phyloP scores from a whole-genome alignment of 208 protist species.

The Wallacemonas collosoma region DNA sequence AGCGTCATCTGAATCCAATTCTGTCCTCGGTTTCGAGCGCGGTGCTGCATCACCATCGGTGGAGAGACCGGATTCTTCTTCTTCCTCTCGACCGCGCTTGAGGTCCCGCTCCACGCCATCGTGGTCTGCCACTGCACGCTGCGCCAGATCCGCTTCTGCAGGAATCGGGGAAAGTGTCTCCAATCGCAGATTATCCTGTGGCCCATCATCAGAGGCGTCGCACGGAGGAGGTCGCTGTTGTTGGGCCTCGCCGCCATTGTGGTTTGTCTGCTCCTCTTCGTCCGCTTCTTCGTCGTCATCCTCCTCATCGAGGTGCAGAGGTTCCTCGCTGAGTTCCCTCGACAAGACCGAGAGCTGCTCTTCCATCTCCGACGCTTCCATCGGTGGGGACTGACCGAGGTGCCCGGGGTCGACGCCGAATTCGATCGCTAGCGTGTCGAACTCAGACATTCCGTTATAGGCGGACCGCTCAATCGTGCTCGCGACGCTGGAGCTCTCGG shows the following conservation, averaged over 20 bases:
- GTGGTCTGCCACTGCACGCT: too few relatives aligned
- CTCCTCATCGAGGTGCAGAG: constrained; percentile 3
- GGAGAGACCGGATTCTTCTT: too few relatives aligned
- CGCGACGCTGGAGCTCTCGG: constrained; percentile 64
- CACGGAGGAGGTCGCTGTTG: not conserved
- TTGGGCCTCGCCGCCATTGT: constrained; percentile 2
- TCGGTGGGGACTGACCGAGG: constrained; percentile 11
- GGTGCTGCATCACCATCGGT: too few relatives aligned
- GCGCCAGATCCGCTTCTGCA: constrained; percentile 1
- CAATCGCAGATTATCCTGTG: not conserved
- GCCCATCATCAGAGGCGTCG: too few relatives aligned
- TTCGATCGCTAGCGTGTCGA: constrained; percentile 40
- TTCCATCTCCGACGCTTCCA: constrained; percentile 18
- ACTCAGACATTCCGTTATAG: constrained; percentile 25
- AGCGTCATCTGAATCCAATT: too few relatives aligned
- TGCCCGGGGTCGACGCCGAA: constrained; percentile 46
- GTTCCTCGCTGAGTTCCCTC: constrained; percentile 20
- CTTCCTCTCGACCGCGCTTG: constrained; percentile 14
- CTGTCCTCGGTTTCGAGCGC: too few relatives aligned
- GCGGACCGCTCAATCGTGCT: constrained; percentile 63
- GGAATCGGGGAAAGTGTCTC: constrained; percentile 17
- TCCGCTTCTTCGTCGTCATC: constrained; percentile 1
- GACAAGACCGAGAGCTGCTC: constrained; percentile 19
- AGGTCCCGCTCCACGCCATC: not conserved
- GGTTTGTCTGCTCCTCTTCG: constrained; percentile 18